Evolutionary conservation across 495 filamentous ascomycete genomes (phyloP).

Genomic region (Lindgomyces ingoldianus): DNA sequence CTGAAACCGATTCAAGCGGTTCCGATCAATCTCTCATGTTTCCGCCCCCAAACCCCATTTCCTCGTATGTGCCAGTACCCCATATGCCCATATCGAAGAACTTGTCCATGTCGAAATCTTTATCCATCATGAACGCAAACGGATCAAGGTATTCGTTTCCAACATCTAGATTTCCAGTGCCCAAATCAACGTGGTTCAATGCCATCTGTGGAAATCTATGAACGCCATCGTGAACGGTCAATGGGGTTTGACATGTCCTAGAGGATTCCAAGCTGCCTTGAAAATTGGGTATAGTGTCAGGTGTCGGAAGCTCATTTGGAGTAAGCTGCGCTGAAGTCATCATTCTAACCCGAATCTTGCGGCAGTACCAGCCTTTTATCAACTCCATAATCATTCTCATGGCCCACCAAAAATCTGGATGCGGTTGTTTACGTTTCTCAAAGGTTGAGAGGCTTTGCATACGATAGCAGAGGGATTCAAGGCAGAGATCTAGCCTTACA

Average conservation of each 20-base stretch:
- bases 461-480: conserved; percentile 32
- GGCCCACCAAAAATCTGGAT: conserved; percentile 25
- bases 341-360: conserved; percentile 10
- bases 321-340: background rate
- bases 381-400: conserved; percentile 35
- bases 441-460: conserved; percentile 25
- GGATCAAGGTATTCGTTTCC: background rate
- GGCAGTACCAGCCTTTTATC: conserved; percentile 22
- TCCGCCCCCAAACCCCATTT: conserved; percentile 27
- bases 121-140: conserved; percentile 21
- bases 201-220: background rate
- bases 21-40: conserved; percentile 7
- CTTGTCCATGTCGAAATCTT: conserved; percentile 31
- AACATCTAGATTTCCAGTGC: no score
- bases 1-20: no score
- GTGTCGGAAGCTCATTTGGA: conserved; percentile 6
- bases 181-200: background rate
- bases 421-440: conserved; percentile 15
- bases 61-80: conserved; percentile 22
- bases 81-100: conserved; percentile 31
- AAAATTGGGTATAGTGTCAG: conserved; percentile 2
- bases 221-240: background rate
- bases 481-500: conserved; percentile 26
- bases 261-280: background rate
- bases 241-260: background rate